phyloP scores from a whole-genome alignment of 768 basidiomycete genomes.

The Suillus ampliporus region DNA sequence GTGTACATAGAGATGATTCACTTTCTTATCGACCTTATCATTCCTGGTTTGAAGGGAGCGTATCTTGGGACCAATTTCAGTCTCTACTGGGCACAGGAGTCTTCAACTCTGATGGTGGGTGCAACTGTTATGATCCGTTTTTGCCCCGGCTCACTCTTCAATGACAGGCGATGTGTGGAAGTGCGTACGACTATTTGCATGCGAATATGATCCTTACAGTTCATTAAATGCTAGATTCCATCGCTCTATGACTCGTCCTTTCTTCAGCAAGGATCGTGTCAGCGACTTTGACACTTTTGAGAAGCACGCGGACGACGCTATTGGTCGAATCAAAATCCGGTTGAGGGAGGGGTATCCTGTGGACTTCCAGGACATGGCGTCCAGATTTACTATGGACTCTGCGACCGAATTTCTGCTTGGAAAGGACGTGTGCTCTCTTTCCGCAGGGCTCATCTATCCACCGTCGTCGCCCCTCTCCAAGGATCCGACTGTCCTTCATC shows the following conservation, averaged over 20 bases:
- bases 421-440: constrained; percentile 51
- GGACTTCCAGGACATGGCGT: constrained; percentile 57
- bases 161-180: constrained; percentile 62
- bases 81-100: constrained; percentile 61
- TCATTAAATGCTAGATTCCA: constrained; percentile 49
- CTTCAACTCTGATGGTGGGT: constrained; percentile 60
- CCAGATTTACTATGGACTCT: constrained; percentile 64
- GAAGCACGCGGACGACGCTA: constrained; percentile 52
- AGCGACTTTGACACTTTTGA: constrained; percentile 61
- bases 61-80: constrained; percentile 16
- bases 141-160: not conserved
- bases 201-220: not conserved
- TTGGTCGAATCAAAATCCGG: constrained; percentile 49
- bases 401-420: constrained; percentile 65
- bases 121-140: not conserved
- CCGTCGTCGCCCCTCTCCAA: constrained; percentile 21
- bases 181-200: constrained; percentile 30
- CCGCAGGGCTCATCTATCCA: constrained; percentile 55
- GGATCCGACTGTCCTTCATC: constrained; percentile 23
- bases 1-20: not conserved
- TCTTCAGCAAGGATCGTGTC: constrained; percentile 60
- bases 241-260: constrained; percentile 63
- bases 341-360: constrained; percentile 53
- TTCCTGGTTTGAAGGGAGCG: constrained; percentile 20
- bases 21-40: constrained; percentile 26